Percentiles rank a stretch among this genome's conserved stretches.
Evolutionary conservation across 768 basidiomycete genomes (phyloP).

Genomic region (Mrakia gelida): DNA sequence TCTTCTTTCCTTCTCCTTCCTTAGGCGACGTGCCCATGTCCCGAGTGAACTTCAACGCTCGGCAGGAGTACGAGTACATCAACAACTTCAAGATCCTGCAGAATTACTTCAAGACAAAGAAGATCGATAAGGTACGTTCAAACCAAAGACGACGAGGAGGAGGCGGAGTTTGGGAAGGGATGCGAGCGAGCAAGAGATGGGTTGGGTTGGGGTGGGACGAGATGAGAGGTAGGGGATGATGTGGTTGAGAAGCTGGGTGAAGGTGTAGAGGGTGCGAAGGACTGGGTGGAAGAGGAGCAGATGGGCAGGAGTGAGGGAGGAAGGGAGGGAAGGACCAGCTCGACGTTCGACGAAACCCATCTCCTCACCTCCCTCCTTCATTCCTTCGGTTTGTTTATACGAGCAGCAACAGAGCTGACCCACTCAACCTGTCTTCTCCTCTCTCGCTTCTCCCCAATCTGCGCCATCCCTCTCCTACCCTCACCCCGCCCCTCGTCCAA

Average conservation of each 20-base stretch:
- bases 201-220: too few species aligned
- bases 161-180: neutral
- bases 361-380: neutral
- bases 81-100: conserved; percentile 96
- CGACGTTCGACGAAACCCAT: too few species aligned
- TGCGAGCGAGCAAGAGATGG: too few species aligned
- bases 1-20: neutral
- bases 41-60: conserved; percentile 92
- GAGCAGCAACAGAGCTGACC: neutral
- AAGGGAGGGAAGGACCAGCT: too few species aligned
- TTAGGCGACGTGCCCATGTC: conserved; percentile 84
- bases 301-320: too few species aligned
- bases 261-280: too few species aligned
- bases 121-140: conserved; percentile 81
- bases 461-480: neutral
- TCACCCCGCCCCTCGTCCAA: neutral
- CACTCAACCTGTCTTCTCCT: neutral
- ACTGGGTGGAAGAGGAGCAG: too few species aligned
- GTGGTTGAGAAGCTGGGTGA: too few species aligned
- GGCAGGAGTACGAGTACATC: conserved; percentile 76
- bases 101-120: conserved; percentile 81
- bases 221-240: too few species aligned
- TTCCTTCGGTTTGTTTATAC: neutral
- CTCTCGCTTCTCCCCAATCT: neutral
- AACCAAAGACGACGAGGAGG: neutral